Evolutionary conservation across 2,329 filamentous ascomycete species (phyloP), one percentile per base, ranked within the genome.

Genomic region (Thermothelomyces thermophilus): DNA sequence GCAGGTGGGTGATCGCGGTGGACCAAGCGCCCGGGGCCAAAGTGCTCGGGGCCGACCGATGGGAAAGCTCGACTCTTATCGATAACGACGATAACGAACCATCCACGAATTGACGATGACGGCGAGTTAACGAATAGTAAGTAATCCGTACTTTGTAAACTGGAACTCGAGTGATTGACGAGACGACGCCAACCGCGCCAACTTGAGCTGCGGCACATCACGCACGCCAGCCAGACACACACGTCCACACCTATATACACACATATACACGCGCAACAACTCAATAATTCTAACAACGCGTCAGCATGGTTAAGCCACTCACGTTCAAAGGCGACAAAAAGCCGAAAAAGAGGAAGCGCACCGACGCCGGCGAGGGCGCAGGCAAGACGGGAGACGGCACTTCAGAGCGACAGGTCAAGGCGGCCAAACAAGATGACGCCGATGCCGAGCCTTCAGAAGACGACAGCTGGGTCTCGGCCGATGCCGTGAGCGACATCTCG

Each of bases 321-420:
- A 76, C 82, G 42, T 98, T 98, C 77, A 98, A 98, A 72, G 93
- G 93, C 74, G 93, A 98, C 72, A 96, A 94, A 70, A 93, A 93
- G 72, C 72, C 80, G 52, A 95, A 93, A 70, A 96, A 96, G 75
- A 80, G 89, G 67, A 96, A 95, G 77, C 82, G 87, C 60, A 70
- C 77, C 44, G 73, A 75, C 41, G 70, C 71, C 41, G 73, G 74
- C 46, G 71, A 71, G 37, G 73, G 80, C 37, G 70, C 74, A 52
- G 68, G 72, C 24, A 65, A 68, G 52, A 68, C 72, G 22, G 65
- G 68, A 40, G 63, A 62, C 43, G 67, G 65, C 26, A 59, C 62
- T 42, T 52, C 58, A 54, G 52, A 64, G 62, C 36, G 60, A 63
- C 56, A 72, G 59, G 48, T 61, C 33, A 64, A 68, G 51, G 62